Evolutionary conservation across 1,284 basidiomycete genomes (phyloP).

Genomic region (Trichosporon inkin): DNA sequence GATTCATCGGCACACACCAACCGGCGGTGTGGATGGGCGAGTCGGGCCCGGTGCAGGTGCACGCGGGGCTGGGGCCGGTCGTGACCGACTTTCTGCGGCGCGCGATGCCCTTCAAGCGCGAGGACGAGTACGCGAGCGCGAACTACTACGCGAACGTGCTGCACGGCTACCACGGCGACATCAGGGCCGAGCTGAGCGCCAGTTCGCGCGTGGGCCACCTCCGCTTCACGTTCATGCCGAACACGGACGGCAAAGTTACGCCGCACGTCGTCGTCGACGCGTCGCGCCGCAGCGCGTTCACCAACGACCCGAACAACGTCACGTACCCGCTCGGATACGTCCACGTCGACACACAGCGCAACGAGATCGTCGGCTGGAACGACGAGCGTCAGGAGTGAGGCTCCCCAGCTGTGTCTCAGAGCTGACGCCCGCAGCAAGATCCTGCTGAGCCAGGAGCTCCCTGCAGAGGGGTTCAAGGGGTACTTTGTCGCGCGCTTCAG

Average conservation of each 20-base stretch:
- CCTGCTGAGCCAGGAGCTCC: constrained; percentile 47
- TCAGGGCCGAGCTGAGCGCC: constrained; percentile 64
- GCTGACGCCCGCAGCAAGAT: constrained; percentile 32
- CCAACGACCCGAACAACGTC: constrained; percentile 55
- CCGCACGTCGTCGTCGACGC: constrained; percentile 70
- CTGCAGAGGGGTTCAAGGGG: constrained; percentile 58
- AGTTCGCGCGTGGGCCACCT: constrained; percentile 77
- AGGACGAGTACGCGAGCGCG: constrained; percentile 60
- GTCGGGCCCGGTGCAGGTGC: constrained; percentile 63
- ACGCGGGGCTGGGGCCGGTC: constrained; percentile 59
- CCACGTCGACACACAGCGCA: constrained; percentile 52
- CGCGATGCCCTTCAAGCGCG: constrained; percentile 59
- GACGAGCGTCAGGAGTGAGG: constrained; percentile 70
- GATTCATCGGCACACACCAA: constrained; percentile 67
- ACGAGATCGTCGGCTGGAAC: constrained; percentile 66
- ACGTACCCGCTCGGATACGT: constrained; percentile 62
- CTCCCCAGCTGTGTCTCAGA: constrained; percentile 53
- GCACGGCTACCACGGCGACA: constrained; percentile 55
- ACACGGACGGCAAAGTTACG: constrained; percentile 38
- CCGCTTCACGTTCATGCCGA: constrained; percentile 62
- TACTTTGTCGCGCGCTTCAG: constrained; percentile 75
- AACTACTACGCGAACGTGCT: constrained; percentile 67
- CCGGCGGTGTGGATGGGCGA: constrained; percentile 88
- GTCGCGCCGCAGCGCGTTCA: constrained; percentile 61
- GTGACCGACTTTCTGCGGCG: constrained; percentile 59